Base-by-base conservation (phyloP, 2,329 filamentous ascomycete genomes). In the Dendryphion nanum region DNA sequence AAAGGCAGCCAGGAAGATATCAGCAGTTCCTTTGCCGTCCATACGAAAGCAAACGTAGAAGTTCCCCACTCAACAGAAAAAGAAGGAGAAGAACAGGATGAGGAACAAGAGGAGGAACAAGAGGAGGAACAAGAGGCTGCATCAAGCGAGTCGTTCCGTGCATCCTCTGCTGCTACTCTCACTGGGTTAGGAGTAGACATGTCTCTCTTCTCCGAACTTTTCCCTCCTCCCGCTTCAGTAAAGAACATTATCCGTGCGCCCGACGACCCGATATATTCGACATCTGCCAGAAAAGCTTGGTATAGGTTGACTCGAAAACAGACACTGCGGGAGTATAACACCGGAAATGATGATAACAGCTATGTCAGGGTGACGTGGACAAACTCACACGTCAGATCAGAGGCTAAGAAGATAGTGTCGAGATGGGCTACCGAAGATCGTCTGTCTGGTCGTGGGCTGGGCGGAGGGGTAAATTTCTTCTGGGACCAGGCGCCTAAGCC, bases 351-450 rank as follows among this genome's bases (percentile, higher is more conserved):
- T 8, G 57, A 61, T 19, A 58, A 65, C 34, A 66, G 52, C 36
- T 65, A 68, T 31, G 52, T 67, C 12, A 62, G 66, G 5, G 57
- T 68, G 5, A 61, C 55, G 5, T 68, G 64, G 64, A 45, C 45
- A 14, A 57, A 48, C 15, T 68, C 66, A 4, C 33, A 53, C 1
- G 50, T 67, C 4, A 50, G 58, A 24, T 21, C 39, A 15, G 62
- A 68, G n/a, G 55, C 57, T 6, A 60, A 53, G 30, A 66, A 66
- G 21, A 56, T 57, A 16, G 59, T 68, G 13, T 45, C 37, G 2
- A 46, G 61, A 41, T 68, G 64, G 66, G 55, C 56, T 12, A 56
- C 54, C 1, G 64, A 68, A 38, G 65, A 68, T 42, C 58, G 62
- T 7, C 55, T 65, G 15, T 55, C 62, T 19, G 65, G 64, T 10